Evolutionary conservation across 116 monocot species (phyloP).

Genomic region (Dioscorea cayenensis): DNA sequence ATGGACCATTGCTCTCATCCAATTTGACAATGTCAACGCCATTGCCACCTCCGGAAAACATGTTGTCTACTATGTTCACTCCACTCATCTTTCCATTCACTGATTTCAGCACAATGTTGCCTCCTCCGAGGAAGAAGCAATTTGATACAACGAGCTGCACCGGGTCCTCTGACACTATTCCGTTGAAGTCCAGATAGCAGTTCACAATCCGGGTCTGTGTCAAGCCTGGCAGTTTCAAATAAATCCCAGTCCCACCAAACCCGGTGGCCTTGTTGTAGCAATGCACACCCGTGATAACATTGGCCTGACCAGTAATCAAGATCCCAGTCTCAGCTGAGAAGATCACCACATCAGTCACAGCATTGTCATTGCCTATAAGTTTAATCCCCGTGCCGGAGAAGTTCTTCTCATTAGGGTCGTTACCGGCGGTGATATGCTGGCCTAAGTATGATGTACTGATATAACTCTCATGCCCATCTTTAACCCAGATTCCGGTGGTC

Average conservation of each 20-base stretch:
- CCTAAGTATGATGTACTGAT: conserved; percentile 51
- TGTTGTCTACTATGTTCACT: conserved; percentile 57
- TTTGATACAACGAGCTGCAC: conserved; percentile 42
- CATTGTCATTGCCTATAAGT: conserved; percentile 54
- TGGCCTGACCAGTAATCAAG: conserved; percentile 52
- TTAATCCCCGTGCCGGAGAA: conserved; percentile 56
- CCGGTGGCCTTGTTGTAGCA: conserved; percentile 77
- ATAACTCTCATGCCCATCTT: conserved; percentile 56
- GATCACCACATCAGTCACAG: conserved; percentile 56
- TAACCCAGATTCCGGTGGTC: conserved; percentile 48
- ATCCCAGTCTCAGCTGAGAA: conserved; percentile 61
- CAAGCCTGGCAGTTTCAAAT: conserved; percentile 40
- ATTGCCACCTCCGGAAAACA: conserved; percentile 46
- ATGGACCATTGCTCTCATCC: conserved; percentile 38
- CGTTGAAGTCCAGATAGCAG: conserved; percentile 65
- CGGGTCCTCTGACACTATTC: conserved; percentile 68
- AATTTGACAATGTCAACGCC: conserved; percentile 42
- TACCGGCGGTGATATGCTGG: conserved; percentile 63
- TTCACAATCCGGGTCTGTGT: conserved; percentile 59
- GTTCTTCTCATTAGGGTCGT: conserved; percentile 40
- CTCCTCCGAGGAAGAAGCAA: conserved; percentile 72
- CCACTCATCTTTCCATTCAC: conserved; percentile 45
- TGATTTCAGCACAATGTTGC: conserved; percentile 50
- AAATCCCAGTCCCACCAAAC: conserved; percentile 55
- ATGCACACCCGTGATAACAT: conserved; percentile 45